Evolutionary conservation across 768 basidiomycete genomes (phyloP), one percentile per base, ranked within the genome.

Genomic region (Phanerochaete sordida): DNA sequence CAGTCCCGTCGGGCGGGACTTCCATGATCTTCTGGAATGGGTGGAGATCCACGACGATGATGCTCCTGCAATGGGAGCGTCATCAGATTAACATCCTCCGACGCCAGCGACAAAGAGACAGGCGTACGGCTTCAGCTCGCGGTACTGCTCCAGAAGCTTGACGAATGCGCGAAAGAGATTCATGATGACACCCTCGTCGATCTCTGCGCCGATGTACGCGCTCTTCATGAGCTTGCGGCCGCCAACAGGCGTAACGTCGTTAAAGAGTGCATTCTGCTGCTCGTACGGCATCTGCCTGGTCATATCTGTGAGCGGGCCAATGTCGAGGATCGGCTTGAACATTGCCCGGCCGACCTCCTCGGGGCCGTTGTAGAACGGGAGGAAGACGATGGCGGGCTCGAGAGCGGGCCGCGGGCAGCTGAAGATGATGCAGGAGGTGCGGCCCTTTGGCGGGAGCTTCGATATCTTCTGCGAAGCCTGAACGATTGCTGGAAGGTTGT

Each of bases 281-380:
- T 54, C 30, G 46, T 56, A 56, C 1, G 49, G 58, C 13, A 59
- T 26, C 49, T 49, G 58, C 27, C 27, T 26, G 12, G 58, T 56
- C 49, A 53, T 26, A 46, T 60, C 56, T 24, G 46, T 37, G 24
- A 61, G 26, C 3, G 60, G 60, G 8, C 60, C 55, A 21, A 56
- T 27, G 30, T 56, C 56, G 47, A 28, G 50, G 31, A 61, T 51
- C 1, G 19, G 33, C 3, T 31, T 39, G 49, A 61, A 61, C 35
- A 8, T 19, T 27, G 56, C 43, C 47, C 50, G 35, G 9, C 46
- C 60, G 39, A 49, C 55, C 21, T 37, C 33, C 7, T 24, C 31
- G 3, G 55, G 23, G 60, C 60, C 60, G 48, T 61, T 61, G 56
- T 24, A 57, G 55, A 61, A 61, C 8, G 60, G 60, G 2, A 57